A percentile compares a stretch with the other conserved stretches of the same genome.
Evolutionary conservation across 257 asterid genomes (phyloP).

Genomic region (Lavandula angustifolia): DNA sequence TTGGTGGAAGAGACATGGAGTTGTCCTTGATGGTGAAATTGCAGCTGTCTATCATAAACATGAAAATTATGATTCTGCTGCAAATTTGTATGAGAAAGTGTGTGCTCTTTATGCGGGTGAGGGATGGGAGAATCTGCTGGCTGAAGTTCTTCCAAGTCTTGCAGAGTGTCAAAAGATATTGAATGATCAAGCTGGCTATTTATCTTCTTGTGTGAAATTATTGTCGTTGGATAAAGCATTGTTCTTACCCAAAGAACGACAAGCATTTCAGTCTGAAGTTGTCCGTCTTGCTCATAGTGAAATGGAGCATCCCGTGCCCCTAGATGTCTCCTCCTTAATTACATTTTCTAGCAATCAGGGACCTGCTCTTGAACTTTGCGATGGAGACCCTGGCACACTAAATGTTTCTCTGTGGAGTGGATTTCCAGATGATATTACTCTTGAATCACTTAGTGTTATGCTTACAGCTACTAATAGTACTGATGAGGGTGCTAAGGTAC

Average conservation of each 20-base stretch:
- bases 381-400: constrained; percentile 93
- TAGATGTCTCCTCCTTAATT: constrained; percentile 89
- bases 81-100: constrained; percentile 93
- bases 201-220: constrained; percentile 94
- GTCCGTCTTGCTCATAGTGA: constrained; percentile 93
- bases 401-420: constrained; percentile 93
- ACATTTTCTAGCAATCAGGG: constrained; percentile 95
- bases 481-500: constrained; percentile 98
- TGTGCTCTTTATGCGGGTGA: constrained; percentile 99
- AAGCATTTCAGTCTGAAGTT: constrained; percentile 93
- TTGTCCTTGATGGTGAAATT: constrained; percentile 97
- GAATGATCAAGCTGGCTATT: constrained; percentile 94
- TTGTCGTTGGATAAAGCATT: constrained; percentile 85
- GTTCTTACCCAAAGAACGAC: constrained; percentile 83
- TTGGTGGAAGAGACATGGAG: constrained; percentile 99
- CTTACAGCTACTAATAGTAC: constrained; percentile 79
- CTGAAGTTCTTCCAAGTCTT: constrained; percentile 92
- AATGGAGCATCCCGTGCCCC: constrained; percentile 95
- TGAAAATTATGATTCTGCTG: constrained; percentile 79
- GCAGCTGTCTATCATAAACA: constrained; percentile 89
- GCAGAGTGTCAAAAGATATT: constrained; percentile 96
- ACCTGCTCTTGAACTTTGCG: constrained; percentile 88
- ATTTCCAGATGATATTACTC: constrained; percentile 95
- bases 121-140: constrained; percentile 96
- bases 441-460: constrained; percentile 89